Evolutionary conservation across 108 stramenopile genomes (phyloP), one percentile per base, ranked within the genome.

Genomic region (Stephanodiscus triporus): DNA sequence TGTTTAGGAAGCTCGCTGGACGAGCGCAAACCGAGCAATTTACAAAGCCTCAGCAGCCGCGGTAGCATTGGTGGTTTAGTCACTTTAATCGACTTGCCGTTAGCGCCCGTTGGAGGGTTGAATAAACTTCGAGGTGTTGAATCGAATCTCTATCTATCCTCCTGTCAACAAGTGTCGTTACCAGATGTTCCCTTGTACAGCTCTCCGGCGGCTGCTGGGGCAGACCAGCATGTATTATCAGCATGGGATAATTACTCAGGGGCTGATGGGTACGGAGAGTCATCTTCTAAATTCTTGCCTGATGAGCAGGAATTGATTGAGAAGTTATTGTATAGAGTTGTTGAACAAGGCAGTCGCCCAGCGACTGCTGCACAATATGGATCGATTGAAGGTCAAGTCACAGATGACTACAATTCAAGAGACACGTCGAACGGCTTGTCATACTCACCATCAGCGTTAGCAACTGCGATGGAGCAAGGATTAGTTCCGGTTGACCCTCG

Each of bases 281-380:
- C n/a, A n/a, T n/a, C 51, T 24, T 54, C 73, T 11, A 89, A 91
- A 65, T 79, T 89, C 29, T 73, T 84, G 22, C 87, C 83, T 7
- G 90, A 92, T 69, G 94, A 95, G 66, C 84, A 85, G 64, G 75
- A 78, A 2, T 68, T 90, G 22, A 88, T 95, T 68, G 90, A 95
- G 69, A 83, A 85, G 23, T 73, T 95, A 34, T 51, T 95, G 24
- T 54, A 45, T 23, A 60, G 82, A 37, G 85, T 95, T 20, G 86
- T 91, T 68, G 83, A 85, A 65, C 82, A 74, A 38, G 90, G 94
- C 14, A 84, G 86, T 73, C 64, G 66, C 30, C 78, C 89, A n/a
- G 92, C 89, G 7, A 68, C 75, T 17, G 40, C 68, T 17, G 70
- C 86, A 27, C 85, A 89, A 51, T 85, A 84, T 47, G 91, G 91